Evolutionary conservation across 352 stramenopile species (phyloP), one percentile per base, ranked within the genome.

Genomic region (Phytophthora parvispora): DNA sequence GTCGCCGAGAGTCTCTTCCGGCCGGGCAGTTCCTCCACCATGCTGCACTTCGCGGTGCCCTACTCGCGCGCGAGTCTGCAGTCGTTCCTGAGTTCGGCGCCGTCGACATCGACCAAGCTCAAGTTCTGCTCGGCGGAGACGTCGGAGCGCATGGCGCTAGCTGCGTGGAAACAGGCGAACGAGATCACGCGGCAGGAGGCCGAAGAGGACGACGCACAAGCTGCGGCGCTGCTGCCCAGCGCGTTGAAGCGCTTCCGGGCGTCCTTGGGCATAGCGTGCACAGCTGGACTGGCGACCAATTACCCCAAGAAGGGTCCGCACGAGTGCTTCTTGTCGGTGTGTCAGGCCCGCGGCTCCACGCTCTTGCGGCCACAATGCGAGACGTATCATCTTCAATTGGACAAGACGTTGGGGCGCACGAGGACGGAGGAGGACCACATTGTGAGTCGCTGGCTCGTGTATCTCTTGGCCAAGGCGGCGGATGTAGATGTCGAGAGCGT

Each of bases 311-410:
- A 82, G 28, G 87, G 87, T 0, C 67, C 76, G 15, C 83, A 95
- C 51, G 80, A 93, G 60, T 88, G 75, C 32, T 95, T 96, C 50
- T 54, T 93, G 52, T 91, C 84, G 15, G 65, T 93, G 6, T 92
- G 84, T 29, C 72, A 67, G 24, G 72, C 75, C 40, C 38, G 40
- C 2, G 48, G 31, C 40, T 34, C 1, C 15, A 24, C 8, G 4
- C 58, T 84, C n/a, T 48, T 79, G 29, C 48, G 34, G 7, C 77
- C 66, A 18, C 68, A 65, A 22, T 88, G 70, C 18, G 75, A 84
- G 53, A 90, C 84, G 43, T 93, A 90, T 32, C 80, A 86, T 27
- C 38, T 95, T 13, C 71, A 81, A 38, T 66, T 95, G 54, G 86
- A 92, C 75, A 95, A 95, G 67, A 71, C 73, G 24, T 36, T 83